Conservation (phyloP, 805 yeast species). For the Wickerhamiella dianesei region DNA sequence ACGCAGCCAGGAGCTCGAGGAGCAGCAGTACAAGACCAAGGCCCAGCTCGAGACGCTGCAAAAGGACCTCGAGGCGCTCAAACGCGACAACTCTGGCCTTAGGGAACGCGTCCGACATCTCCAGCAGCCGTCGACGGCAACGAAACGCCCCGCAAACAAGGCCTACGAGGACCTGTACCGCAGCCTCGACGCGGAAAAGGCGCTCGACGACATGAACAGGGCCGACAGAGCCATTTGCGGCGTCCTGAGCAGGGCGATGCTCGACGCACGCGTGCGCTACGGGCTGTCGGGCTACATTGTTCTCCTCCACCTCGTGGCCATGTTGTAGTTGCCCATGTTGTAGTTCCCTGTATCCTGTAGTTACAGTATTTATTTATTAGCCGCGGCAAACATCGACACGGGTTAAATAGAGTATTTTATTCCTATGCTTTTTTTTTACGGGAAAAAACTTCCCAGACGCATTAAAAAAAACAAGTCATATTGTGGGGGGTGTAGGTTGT, state of each 20-base stretch:
- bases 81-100: conserved; percentile 61
- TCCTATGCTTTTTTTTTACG: neutral
- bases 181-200: conserved; percentile 63
- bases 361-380: too few species aligned
- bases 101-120: conserved; percentile 47
- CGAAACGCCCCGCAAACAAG: conserved; percentile 54
- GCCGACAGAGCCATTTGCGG: conserved; percentile 53
- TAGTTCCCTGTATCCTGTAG: too few species aligned
- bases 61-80: conserved; percentile 48
- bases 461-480: too few species aligned
- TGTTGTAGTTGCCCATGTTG: too few species aligned
- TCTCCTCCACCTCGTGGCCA: neutral
- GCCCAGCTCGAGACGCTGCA: conserved; percentile 44
- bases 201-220: conserved; percentile 57
- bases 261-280: conserved; percentile 10
- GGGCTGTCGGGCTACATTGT: neutral
- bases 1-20: conserved; percentile 73
- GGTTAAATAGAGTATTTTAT: neutral
- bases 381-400: neutral
- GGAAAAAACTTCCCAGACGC: too few species aligned
- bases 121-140: conserved; percentile 23
- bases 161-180: conserved; percentile 72
- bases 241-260: conserved; percentile 23
- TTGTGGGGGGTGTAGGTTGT: neutral
- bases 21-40: conserved; percentile 51